phyloP scores from a whole-genome alignment of 1,284 basidiomycete genomes.

The Leucoagaricus sp. region DNA sequence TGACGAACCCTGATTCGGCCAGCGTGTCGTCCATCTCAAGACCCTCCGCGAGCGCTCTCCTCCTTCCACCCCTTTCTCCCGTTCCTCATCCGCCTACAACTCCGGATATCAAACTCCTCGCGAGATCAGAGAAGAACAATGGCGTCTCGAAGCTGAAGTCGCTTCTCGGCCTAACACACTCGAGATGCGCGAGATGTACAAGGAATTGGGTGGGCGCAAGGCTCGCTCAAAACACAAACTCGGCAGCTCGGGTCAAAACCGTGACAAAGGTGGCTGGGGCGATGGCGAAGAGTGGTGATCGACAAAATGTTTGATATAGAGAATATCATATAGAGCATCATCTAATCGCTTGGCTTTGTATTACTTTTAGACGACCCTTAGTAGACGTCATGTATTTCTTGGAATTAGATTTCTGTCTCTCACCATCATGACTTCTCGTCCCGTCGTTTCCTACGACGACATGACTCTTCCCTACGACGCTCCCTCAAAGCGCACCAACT shows the following conservation, averaged over 20 bases:
- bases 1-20: neutral
- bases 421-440: constrained; percentile 30
- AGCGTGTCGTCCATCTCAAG: constrained; percentile 63
- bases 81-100: constrained; percentile 46
- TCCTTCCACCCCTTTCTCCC: constrained; percentile 40
- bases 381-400: neutral
- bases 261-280: constrained; percentile 71
- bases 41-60: constrained; percentile 48
- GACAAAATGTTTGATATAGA: constrained; percentile 5
- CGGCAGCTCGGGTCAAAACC: constrained; percentile 49
- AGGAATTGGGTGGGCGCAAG: constrained; percentile 85
- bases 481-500: constrained; percentile 11
- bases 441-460: constrained; percentile 60
- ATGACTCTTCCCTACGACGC: constrained; percentile 44
- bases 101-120: constrained; percentile 80
- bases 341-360: constrained; percentile 2
- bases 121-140: constrained; percentile 74
- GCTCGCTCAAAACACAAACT: constrained; percentile 68
- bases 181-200: constrained; percentile 88
- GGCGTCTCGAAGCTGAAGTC: constrained; percentile 59
- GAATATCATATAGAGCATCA: neutral
- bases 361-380: constrained; percentile 2
- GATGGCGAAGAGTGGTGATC: constrained; percentile 36
- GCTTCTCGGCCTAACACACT: constrained; percentile 64
- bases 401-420: neutral